phyloP scores from a whole-genome alignment of 1,284 basidiomycete genomes.

The Fomitopsis palustris region DNA sequence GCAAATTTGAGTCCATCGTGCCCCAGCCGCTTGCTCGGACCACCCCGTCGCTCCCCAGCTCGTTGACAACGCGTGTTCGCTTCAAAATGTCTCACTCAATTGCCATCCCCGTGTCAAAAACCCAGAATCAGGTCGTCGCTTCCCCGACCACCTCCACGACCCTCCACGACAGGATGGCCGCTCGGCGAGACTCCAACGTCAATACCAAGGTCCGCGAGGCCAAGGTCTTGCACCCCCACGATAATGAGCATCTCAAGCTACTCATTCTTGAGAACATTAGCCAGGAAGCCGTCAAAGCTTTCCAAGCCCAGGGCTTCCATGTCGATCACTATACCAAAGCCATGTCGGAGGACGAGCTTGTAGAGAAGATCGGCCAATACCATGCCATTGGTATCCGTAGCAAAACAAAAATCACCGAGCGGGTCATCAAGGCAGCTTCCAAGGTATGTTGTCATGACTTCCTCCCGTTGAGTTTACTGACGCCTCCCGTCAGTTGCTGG shows the following conservation, averaged over 20 bases:
- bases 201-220: slow-evolving; percentile 43
- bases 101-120: slow-evolving; percentile 33
- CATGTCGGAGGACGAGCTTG: slow-evolving; percentile 89
- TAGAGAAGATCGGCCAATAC: slow-evolving; percentile 84
- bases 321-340: slow-evolving; percentile 91
- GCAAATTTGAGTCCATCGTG: neutral
- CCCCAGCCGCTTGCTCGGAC: neutral
- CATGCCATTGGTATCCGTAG: slow-evolving; percentile 96
- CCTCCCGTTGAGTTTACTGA: too few relatives aligned
- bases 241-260: slow-evolving; percentile 73
- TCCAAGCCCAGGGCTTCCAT: slow-evolving; percentile 86
- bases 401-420: slow-evolving; percentile 95
- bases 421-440: slow-evolving; percentile 82
- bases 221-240: slow-evolving; percentile 71
- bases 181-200: slow-evolving; percentile 24
- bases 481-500: slow-evolving; percentile 66
- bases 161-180: slow-evolving; percentile 43
- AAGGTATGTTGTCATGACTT: slow-evolving; percentile 46
- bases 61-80: neutral
- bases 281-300: slow-evolving; percentile 81
- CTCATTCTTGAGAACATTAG: slow-evolving; percentile 96
- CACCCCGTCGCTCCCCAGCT: neutral
- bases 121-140: slow-evolving; percentile 32
- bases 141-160: slow-evolving; percentile 43
- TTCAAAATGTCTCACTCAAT: slow-evolving; percentile 32